Conservation (phyloP, 1,284 basidiomycete species). For the Apiotrichum domesticum region DNA sequence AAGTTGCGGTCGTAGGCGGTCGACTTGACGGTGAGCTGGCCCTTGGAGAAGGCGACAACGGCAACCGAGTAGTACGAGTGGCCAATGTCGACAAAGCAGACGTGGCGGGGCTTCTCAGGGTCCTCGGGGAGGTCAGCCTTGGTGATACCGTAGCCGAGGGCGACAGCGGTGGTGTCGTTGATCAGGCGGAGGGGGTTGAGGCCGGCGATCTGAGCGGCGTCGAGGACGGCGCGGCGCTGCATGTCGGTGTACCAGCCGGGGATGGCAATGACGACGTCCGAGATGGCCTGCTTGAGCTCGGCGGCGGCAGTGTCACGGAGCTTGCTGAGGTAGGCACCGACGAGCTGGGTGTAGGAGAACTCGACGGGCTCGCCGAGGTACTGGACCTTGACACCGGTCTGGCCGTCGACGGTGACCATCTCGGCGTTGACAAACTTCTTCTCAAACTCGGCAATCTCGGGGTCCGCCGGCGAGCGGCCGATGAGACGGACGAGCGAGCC, state of each 20-base stretch:
- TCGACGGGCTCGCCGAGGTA: constrained; percentile 71
- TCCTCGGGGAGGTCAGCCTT: constrained; percentile 82
- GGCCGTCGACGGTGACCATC: constrained; percentile 72
- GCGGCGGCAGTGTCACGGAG: constrained; percentile 73
- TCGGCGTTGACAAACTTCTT: constrained; percentile 81
- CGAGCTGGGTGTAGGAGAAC: constrained; percentile 80
- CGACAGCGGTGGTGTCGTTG: constrained; percentile 88
- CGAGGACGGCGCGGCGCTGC: constrained; percentile 78
- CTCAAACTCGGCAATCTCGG: constrained; percentile 73
- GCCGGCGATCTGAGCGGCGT: constrained; percentile 79
- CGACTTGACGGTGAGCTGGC: constrained; percentile 74
- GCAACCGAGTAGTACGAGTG: constrained; percentile 80
- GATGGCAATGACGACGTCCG: constrained; percentile 86
- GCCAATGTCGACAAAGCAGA: constrained; percentile 87
- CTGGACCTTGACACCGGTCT: constrained; percentile 75
- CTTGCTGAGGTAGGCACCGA: constrained; percentile 79
- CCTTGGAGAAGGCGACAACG: constrained; percentile 86
- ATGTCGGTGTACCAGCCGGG: constrained; percentile 92
- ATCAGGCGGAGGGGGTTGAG: constrained; percentile 85
- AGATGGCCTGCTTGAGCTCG: constrained; percentile 77
- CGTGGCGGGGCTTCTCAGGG: constrained; percentile 69
- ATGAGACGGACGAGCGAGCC: constrained; percentile 83
- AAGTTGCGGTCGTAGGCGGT: constrained; percentile 84
- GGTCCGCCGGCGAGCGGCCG: constrained; percentile 67
- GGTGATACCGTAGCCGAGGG: constrained; percentile 93